Base-by-base conservation (phyloP, 306 rosid species). In the Oxytropis ochrocephala region DNA sequence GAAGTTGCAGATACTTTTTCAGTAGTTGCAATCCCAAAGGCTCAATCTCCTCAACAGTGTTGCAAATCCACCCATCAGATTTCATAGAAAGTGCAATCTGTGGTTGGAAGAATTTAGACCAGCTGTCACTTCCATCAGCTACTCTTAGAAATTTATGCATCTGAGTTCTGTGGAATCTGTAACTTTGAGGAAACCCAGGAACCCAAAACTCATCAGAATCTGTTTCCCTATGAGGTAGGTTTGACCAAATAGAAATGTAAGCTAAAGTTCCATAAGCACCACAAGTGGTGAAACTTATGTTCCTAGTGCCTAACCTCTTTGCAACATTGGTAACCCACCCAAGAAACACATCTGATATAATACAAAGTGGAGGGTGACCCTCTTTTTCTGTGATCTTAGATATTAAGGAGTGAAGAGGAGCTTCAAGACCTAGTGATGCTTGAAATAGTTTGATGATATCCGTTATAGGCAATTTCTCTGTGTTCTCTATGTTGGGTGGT, bases 191-290 rank as follows among this genome's bases (percentile, higher is more conserved):
- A 43, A 91, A 89, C 1, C 97, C 97, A 0, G 87, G 87, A 14
- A 79, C 43, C 16, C 21, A 24, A 24, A 89, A 89, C 81, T 83
- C 85, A 0, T 82, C 84, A 6, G 82, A 72, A 18, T 75, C 74
- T 0, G 83, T 69, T 7, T 64, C 63, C 0, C 75, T 82, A 9
- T 87, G 94, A 1, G 95, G 97, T 17, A 88, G 90, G 51, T 86
- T 77, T n/a, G 73, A 47, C 90, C 92, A 90, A 0, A 84, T 1
- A 3, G 97, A 90, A 29, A 78, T 3, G 24, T 79, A 86, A n/a
- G 90, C 87, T 52, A 87, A 6, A 24, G 92, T 69, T 56, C 97
- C 97, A 54, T 88, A 88, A 36, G 90, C 95, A 18, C 97, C 92
- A 58, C 86, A 62, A 14, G 95, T 88, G 13, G 87, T 46, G 85